Evolutionary conservation across 179 eudicot species (phyloP).

Genomic region (Beta macrorhiza): DNA sequence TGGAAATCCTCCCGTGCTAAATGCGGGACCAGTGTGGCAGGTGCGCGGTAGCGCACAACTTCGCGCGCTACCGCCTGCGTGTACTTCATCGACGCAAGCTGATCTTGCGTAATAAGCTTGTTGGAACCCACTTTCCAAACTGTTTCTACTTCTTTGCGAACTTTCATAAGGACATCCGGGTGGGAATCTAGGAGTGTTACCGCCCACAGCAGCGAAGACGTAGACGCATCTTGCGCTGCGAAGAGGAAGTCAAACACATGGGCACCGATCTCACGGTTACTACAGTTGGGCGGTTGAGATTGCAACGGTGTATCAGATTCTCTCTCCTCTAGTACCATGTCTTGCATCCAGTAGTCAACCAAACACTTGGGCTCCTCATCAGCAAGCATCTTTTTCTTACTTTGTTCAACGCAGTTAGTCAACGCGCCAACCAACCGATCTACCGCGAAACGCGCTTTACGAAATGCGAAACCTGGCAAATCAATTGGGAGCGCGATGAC

Average conservation of each 20-base stretch:
- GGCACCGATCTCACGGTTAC: conserved; percentile 45
- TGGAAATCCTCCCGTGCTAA: conserved; percentile 59
- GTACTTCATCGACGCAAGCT: conserved; percentile 58
- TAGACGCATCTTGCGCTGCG: conserved; percentile 88
- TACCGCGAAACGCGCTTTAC: conserved; percentile 65
- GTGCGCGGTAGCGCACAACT: conserved; percentile 58
- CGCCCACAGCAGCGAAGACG: conserved; percentile 82
- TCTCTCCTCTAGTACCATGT: conserved; percentile 40
- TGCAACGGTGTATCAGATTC: conserved; percentile 7
- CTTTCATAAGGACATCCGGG: conserved; percentile 51
- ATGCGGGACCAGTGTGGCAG: conserved; percentile 83
- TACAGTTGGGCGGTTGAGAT: conserved; percentile 40
- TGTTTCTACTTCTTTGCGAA: conserved; percentile 46
- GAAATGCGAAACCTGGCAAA: conserved; percentile 68
- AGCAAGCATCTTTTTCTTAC: conserved; percentile 42
- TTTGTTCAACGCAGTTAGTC: conserved; percentile 47
- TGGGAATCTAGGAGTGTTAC: conserved; percentile 64
- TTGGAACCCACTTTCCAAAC: conserved; percentile 52
- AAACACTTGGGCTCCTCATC: conserved; percentile 58
- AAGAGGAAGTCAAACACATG: conserved; percentile 75
- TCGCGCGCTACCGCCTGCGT: conserved; percentile 88
- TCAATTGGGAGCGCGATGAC: conserved; percentile 66
- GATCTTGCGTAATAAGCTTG: conserved; percentile 46
- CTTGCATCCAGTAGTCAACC: conserved; percentile 81
- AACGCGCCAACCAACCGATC: conserved; percentile 49